Conservation (phyloP, 164 flowering plant genomes). For the Berberis thunbergii region DNA sequence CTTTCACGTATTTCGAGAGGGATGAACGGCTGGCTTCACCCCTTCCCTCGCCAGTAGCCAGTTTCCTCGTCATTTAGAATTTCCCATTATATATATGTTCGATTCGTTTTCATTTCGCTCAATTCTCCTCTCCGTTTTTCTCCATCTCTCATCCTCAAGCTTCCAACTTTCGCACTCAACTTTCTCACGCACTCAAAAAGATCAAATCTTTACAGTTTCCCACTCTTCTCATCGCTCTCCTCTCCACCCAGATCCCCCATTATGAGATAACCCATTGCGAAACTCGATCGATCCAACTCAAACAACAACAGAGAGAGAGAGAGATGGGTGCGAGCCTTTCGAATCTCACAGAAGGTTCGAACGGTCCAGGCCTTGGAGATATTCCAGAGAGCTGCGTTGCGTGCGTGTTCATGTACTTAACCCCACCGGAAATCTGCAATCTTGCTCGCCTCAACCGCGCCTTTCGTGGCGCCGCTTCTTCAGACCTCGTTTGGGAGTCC, state of each 20-base stretch:
- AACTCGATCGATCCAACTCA: neutral
- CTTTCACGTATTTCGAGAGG: too few relatives aligned
- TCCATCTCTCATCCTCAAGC: neutral
- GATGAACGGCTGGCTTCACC: too few relatives aligned
- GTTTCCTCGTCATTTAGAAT: too few relatives aligned
- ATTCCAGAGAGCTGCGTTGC: constrained; percentile 98
- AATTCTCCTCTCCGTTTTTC: neutral
- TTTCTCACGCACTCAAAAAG: neutral
- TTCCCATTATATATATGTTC: too few relatives aligned
- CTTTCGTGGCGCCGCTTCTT: constrained; percentile 93
- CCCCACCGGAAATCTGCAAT: constrained; percentile 98
- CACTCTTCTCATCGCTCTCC: too few relatives aligned
- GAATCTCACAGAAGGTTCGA: constrained; percentile 48
- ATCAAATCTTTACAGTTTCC: too few relatives aligned
- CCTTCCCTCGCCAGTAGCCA: too few relatives aligned
- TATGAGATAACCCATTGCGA: neutral
- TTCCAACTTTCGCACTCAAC: neutral
- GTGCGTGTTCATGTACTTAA: constrained; percentile 67
- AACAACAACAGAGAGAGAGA: constrained; percentile 3
- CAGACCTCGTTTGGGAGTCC: constrained; percentile 88
- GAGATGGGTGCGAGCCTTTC: constrained; percentile 50
- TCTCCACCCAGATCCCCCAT: neutral
- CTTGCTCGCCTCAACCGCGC: constrained; percentile 87
- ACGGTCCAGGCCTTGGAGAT: constrained; percentile 78
- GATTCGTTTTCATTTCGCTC: too few relatives aligned